Evolutionary conservation across 306 rosid species (phyloP), one percentile per base, ranked within the genome.

Genomic region (Cucurbita ficifolia): DNA sequence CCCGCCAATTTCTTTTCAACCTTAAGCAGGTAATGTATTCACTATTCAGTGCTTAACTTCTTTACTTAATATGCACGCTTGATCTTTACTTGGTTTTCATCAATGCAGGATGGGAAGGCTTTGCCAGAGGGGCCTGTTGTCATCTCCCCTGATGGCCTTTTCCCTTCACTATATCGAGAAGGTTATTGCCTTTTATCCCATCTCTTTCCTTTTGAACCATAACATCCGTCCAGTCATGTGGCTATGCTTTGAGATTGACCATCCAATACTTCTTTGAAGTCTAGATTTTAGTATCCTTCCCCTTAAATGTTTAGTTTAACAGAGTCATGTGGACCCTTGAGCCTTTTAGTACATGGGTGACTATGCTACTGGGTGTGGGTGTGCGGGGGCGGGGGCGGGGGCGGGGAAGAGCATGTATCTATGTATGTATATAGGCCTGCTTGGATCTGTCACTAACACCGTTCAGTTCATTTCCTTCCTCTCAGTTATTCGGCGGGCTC

Each of bases 71-170:
- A 50, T 70, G 13, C 46, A 35, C 46, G 61, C 68, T 39, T 43
- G 81, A 19, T 58, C 43, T 29, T 50, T 63, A 49, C 77, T 76
- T 65, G 57, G 74, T 72, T 42, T 76, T 62, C 70, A 22, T 76
- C 54, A 43, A 38, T 80, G 77, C 82, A 95, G 99, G 91, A 91
- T 76, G 99, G 96, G 70, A 89, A 91, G 84, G 88, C 87, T 81
- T 80, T 95, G 62, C 99, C 99, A 4, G 96, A 89, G 63, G 99
- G 97, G 48, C 99, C 99, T 39, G 96, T 95, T 77, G 91, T 91
- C 83, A 95, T 95, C 79, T 91, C 99, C 72, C 99, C 99, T 2
- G 96, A 95, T 18, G 99, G 97, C 63, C 91, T 95, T 73, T 91
- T 95, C 60, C 97, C 99, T 75, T 95, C 99, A 78, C 87, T 95